Evolutionary conservation across 164 flowering plant genomes (phyloP), one percentile per base, ranked within the genome.

Genomic region (Piper longum): DNA sequence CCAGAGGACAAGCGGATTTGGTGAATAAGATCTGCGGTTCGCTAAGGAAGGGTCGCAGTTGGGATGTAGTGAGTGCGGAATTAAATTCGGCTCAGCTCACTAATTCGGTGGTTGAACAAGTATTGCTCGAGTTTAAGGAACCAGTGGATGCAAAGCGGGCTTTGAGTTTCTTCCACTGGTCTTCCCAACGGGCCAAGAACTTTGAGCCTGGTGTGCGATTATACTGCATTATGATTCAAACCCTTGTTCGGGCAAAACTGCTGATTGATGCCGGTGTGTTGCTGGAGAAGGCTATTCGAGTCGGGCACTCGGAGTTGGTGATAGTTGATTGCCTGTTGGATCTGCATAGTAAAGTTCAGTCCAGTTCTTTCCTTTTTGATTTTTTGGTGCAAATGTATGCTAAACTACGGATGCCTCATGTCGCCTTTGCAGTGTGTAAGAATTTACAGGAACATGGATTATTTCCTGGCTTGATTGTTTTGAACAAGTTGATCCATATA

Each of bases 131-230:
- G 58, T 70, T 92, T 40, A 80, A 83, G 65, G 75, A 86, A 19
- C 89, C 91, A 5, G 18, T 7, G 0, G 82, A 85, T 59, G 92
- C 88, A 0, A 85, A 77, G 70, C 68, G 64, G 4, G 93, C 88
- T 14, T 63, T 92, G 41, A 75, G 67, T 12, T 92, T 92, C 75
- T 89, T 92, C 73, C 93, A 89, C 67, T 92, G 96, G 98, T 77
- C 89, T 3, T 77, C 88, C 0, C 66, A 69, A 7, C 39, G 51
- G 8, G 52, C 52, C 4, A 67, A 70, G 59, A 69, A 76, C 9
- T 62, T 69, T 40, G 62, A 68, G 52, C 98, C 87, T 59, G 78
- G 76, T 43, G 9, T 80, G 62, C 70, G 62, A 2, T 70, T 78
- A 3, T 92, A 87, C 69, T 76, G 85, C 62, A 61, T 85, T 5